These are phyloP conservation scores for Rhinocladiella similis DNA, from an alignment of 2,329 filamentous ascomycete species.

Conservation along the genomic window DNA sequence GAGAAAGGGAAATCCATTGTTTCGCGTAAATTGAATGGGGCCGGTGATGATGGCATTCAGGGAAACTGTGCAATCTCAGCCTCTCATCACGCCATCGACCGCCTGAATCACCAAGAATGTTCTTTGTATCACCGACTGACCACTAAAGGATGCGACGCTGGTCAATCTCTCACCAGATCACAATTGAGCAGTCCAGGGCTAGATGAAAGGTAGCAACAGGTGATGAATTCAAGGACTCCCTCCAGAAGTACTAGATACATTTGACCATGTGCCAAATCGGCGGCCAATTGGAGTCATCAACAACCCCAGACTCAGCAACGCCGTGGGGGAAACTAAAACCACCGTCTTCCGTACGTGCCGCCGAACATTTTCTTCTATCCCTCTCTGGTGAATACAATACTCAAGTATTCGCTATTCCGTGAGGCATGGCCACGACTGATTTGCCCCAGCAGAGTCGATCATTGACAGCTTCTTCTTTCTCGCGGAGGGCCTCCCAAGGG, in stretches of 20 bases:
- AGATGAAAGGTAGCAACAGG: background rate
- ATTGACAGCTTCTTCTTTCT: background rate
- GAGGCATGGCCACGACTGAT: constrained; percentile 17
- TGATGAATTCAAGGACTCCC: background rate
- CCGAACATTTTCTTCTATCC: background rate
- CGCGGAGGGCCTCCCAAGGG: background rate
- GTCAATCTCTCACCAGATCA: too few species aligned
- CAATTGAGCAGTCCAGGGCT: too few species aligned
- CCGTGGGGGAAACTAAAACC: constrained; percentile 1
- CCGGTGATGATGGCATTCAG: background rate
- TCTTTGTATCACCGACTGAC: too few species aligned
- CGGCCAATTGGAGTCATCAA: constrained; percentile 7
- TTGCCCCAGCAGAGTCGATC: constrained; percentile 2
- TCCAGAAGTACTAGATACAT: background rate
- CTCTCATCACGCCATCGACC: constrained; percentile 16
- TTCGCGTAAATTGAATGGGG: background rate
- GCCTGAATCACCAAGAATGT: background rate
- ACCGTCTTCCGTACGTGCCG: constrained; percentile 1
- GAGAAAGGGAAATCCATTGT: background rate
- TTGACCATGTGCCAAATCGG: constrained; percentile 20
- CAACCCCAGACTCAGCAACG: background rate
- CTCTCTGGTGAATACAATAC: background rate
- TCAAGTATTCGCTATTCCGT: background rate
- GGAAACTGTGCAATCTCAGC: constrained; percentile 1
- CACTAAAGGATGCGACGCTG: background rate